Base-by-base conservation (phyloP, 2,329 filamentous ascomycete genomes). In the Penicillium expansum region DNA sequence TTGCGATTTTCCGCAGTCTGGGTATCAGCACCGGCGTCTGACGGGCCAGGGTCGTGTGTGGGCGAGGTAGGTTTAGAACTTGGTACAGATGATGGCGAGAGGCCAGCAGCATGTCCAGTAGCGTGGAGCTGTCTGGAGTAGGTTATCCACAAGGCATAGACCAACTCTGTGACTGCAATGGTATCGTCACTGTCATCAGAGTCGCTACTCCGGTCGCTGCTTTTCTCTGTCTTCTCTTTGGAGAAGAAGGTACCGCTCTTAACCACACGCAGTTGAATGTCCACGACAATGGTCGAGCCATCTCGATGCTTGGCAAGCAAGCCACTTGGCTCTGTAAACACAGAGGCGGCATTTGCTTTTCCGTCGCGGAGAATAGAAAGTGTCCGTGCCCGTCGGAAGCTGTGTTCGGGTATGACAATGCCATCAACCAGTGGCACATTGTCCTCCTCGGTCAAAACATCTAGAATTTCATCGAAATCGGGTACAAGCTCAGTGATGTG, bases 361-460 rank as follows among this genome's bases (percentile, higher is more conserved):
- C 90, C 91, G 71, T 97, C 90, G 54, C 90, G 87, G 55, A 97
- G 81, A 2, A 90, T 89, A 24, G 96, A 82, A 52, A 96, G 83
- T 4, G 92, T 91, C 56, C 91, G 85, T 7, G 94, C 94, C 63
- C 92, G 87, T 56, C 94, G 86, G 76, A 99, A 97, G 69, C 91
- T 95, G 71, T 97, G 92, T 73, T 99, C 94, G 1, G 94, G 92
- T 55, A 99, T 89, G 16, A 99, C 92, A 67, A 97, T 92, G n/a
- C 94, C 94, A 72, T 99, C 94, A 11, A 89, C 83, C 27, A 97
- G 80, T 50, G 87, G 82, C 49, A 97, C 82, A 39, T 90, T 87
- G 65, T 99, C 92, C 70, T 97, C 91, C 54, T 96, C 89, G 5
- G 86, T 91, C 67, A 99, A 80, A 29, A 95, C 86, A 41, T 86